Base-by-base conservation (phyloP, 176 grass and related monocot genomes). In the Rhynchospora pubera region DNA sequence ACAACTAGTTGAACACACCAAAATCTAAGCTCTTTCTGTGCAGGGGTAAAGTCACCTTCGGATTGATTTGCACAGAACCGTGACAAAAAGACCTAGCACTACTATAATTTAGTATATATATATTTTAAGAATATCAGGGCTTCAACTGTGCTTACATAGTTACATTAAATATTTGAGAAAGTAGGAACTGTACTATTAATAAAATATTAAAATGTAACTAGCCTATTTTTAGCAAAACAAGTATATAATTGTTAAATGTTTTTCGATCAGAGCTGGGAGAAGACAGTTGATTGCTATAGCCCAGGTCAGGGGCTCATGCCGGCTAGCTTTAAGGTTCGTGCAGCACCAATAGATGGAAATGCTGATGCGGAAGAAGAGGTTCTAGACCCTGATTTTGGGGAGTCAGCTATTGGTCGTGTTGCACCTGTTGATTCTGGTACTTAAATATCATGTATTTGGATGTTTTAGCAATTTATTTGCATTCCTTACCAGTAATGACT, bases 371-470 rank as follows among this genome's bases (percentile, higher is more conserved):
- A 85, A 53, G 83, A 89, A 65, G 87, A 89, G 79, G 69, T 85
- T 28, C 62, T 89, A 57, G 87, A 89, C 68, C 87, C 87, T 79
- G 87, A 85, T 85, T 89, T 89, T 9, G 87, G 87, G 2, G 87
- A 89, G 79, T 89, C 83, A 39, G 87, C 87, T 65, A 89, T 89
- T 52, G 87, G 87, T 19, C 83, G 87, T 42, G 87, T 85, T 5
- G 87, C 87, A 42, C 87, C 87, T 58, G 87, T 89, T 65, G 87
- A 89, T 89, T 89, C 87, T 52, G 87, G 87, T 89, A 65, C 32
- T 56, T 65, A 70, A 34, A 71, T 46, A 59, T 16, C 19, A 59
- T 53, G 32, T 44, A 65, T 62, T 14, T 65, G 7, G 47, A 51
- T 67, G 21, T 64, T 45, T 66, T 28, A 81, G 30, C 57, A 63